phyloP scores from a whole-genome alignment of 78 protist species.

The Carpediemonas membranifera region DNA sequence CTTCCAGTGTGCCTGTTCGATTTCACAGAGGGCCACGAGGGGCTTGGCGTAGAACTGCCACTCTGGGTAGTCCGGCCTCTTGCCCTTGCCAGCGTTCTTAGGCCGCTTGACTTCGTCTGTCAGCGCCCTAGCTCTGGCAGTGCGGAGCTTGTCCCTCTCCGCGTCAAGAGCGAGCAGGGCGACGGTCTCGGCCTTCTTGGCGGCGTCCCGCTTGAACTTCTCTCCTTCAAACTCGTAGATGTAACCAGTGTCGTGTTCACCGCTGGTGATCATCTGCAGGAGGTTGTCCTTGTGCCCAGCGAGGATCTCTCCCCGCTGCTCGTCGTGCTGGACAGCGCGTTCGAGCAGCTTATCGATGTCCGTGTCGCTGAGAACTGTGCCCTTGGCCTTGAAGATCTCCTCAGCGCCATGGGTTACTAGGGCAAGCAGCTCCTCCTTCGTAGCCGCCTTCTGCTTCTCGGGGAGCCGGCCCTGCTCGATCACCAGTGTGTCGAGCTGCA shows the following conservation, averaged over 20 bases:
- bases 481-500: conserved; percentile 83
- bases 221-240: conserved; percentile 77
- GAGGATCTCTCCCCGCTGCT: conserved; percentile 21
- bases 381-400: conserved; percentile 51
- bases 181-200: too few relatives aligned
- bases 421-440: conserved; percentile 54
- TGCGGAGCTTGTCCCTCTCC: too few relatives aligned
- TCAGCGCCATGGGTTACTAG: conserved; percentile 85
- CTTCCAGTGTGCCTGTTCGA: too few relatives aligned
- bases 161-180: too few relatives aligned
- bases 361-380: too few relatives aligned
- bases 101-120: too few relatives aligned
- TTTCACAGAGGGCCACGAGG: too few relatives aligned
- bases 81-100: too few relatives aligned
- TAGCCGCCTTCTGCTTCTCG: not conserved
- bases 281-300: not conserved
- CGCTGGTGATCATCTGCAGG: conserved; percentile 35
- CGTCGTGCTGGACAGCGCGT: conserved; percentile 49
- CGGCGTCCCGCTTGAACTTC: conserved; percentile 47
- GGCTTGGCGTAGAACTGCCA: too few relatives aligned
- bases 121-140: too few relatives aligned
- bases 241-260: conserved; percentile 21
- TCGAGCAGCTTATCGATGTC: conserved; percentile 58
- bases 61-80: too few relatives aligned
- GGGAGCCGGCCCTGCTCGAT: conserved; percentile 75